Conservation (phyloP, 148 eudicot species). For the Silene uniflora region DNA sequence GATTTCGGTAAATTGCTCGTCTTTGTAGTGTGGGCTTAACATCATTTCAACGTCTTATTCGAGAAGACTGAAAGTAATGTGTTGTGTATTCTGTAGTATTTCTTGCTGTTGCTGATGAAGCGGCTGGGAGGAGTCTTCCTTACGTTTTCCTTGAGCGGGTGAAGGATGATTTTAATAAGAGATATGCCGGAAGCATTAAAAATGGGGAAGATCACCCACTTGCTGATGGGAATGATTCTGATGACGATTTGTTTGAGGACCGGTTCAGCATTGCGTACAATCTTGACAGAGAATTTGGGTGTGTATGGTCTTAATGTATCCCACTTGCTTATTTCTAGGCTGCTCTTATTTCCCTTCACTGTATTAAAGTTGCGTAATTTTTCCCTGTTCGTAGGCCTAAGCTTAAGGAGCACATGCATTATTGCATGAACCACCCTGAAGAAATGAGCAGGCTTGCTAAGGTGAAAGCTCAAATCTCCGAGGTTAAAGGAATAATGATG, state of each 20-base stretch:
- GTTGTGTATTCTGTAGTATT: conserved; percentile 53
- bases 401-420: conserved; percentile 98
- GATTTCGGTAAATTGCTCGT: conserved; percentile 69
- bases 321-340: not conserved
- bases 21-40: not conserved
- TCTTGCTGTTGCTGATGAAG: conserved; percentile 93
- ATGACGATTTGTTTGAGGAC: conserved; percentile 86
- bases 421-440: conserved; percentile 93
- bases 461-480: conserved; percentile 93
- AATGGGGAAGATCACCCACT: conserved; percentile 69
- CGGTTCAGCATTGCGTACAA: conserved; percentile 96
- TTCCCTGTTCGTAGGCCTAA: conserved; percentile 50
- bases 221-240: conserved; percentile 75
- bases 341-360: conserved; percentile 4
- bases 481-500: conserved; percentile 99
- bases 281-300: conserved; percentile 98
- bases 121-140: conserved; percentile 82
- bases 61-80: not conserved
- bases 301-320: conserved; percentile 18
- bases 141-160: conserved; percentile 96
- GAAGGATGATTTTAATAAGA: conserved; percentile 85
- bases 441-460: conserved; percentile 95
- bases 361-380: conserved; percentile 12
- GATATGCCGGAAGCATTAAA: conserved; percentile 74
- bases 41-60: not conserved